Conservation (phyloP, 148 eudicot species). For the Simmondsia chinensis region DNA sequence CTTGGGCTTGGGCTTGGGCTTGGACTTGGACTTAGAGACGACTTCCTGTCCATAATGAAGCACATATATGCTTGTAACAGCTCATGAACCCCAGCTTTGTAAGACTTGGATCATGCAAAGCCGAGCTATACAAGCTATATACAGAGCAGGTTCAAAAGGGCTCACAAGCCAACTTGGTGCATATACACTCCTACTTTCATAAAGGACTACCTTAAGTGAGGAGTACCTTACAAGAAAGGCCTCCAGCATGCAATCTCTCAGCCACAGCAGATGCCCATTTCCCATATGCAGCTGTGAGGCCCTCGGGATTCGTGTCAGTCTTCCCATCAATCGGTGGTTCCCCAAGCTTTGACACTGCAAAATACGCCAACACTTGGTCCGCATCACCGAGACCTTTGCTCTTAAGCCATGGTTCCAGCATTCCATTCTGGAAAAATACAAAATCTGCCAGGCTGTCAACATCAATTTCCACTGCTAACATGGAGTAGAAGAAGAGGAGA, state of each 20-base stretch:
- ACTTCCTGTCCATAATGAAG: no score
- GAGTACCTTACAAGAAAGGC: slow-evolving; percentile 88
- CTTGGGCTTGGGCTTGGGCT: no score
- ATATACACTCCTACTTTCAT: no score
- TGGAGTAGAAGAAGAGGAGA: no score
- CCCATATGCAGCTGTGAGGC: slow-evolving; percentile 88
- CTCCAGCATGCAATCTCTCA: slow-evolving; percentile 70
- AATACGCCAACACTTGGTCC: slow-evolving; percentile 88
- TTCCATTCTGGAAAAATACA: slow-evolving; percentile 99
- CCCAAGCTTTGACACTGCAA: slow-evolving; percentile 92
- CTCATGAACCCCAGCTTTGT: no score
- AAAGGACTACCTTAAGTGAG: not conserved
- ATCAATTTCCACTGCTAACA: slow-evolving; percentile 14
- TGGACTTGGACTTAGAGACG: no score
- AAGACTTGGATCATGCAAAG: no score
- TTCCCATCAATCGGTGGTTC: slow-evolving; percentile 87
- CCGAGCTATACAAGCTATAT: no score
- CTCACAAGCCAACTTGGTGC: not conserved
- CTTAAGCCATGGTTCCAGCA: slow-evolving; percentile 96
- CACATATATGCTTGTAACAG: no score
- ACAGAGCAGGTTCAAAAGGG: no score
- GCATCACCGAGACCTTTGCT: slow-evolving; percentile 81
- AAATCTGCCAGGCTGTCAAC: slow-evolving; percentile 88
- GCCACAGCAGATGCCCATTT: slow-evolving; percentile 96
- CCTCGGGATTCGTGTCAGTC: slow-evolving; percentile 95